These are phyloP conservation scores for Colletotrichum incanum DNA, from an alignment of 2,329 filamentous ascomycete genomes.

Conservation along the genomic window DNA sequence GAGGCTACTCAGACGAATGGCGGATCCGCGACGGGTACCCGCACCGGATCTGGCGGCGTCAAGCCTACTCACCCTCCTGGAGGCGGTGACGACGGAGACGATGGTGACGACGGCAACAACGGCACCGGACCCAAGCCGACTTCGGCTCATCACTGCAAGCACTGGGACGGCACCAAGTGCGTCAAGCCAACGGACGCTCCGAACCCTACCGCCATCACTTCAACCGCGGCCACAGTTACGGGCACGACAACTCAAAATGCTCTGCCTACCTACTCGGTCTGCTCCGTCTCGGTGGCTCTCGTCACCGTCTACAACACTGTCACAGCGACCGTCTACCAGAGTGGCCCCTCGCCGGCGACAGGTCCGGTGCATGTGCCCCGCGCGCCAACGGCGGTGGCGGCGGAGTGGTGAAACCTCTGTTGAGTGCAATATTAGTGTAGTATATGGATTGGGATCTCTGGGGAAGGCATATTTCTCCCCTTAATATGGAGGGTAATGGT, in stretches of 20 bases:
- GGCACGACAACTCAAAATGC: conserved; percentile 32
- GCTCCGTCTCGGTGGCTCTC: conserved; percentile 50
- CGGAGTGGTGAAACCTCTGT: background rate
- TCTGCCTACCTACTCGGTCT: conserved; percentile 45
- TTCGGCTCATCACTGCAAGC: conserved; percentile 43
- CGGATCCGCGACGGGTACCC: background rate
- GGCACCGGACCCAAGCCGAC: conserved; percentile 17
- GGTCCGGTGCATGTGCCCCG: conserved; percentile 21
- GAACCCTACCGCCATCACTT: background rate
- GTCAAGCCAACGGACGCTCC: conserved; percentile 30
- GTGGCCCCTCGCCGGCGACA: conserved; percentile 7
- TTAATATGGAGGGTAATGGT: conserved; percentile 13
- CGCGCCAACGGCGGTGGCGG: conserved; percentile 10
- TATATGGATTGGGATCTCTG: background rate
- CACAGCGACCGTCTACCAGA: conserved; percentile 49
- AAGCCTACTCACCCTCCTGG: conserved; percentile 17
- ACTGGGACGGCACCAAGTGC: conserved; percentile 44
- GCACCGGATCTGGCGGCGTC: background rate
- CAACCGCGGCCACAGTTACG: conserved; percentile 5
- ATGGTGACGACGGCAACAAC: background rate
- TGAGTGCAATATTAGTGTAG: background rate
- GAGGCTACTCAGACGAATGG: conserved; percentile 15
- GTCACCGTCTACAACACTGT: conserved; percentile 57
- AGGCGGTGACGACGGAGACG: conserved; percentile 13
- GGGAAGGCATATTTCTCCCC: background rate